phyloP scores from a whole-genome alignment of 169 alveolate species.

The Babesia sp. region DNA sequence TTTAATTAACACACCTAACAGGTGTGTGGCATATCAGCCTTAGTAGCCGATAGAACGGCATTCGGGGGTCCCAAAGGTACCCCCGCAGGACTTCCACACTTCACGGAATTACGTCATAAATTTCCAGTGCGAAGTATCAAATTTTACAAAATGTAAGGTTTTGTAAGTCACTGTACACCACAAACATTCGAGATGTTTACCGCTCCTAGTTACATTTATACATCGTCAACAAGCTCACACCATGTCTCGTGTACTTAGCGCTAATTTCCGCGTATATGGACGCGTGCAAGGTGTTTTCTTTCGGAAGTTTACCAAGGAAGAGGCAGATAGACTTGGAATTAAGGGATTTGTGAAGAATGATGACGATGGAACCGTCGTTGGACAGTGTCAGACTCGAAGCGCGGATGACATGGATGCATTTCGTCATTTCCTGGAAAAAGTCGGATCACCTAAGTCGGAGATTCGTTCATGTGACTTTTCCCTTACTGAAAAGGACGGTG shows the following conservation, averaged over 20 bases:
- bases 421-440: conserved; percentile 63
- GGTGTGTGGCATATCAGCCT: too few relatives aligned
- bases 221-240: neutral
- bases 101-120: too few relatives aligned
- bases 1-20: too few relatives aligned
- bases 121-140: too few relatives aligned
- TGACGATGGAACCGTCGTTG: conserved; percentile 69
- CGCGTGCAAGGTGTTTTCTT: conserved; percentile 73
- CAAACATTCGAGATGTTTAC: too few relatives aligned
- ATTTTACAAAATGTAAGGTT: too few relatives aligned
- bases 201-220: too few relatives aligned
- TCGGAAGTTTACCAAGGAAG: conserved; percentile 72
- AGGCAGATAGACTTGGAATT: conserved; percentile 73
- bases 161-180: too few relatives aligned
- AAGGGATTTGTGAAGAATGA: conserved; percentile 75
- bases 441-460: conserved; percentile 75
- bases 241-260: conserved; percentile 8
- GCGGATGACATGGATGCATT: conserved; percentile 58
- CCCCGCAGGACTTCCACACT: too few relatives aligned
- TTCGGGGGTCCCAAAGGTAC: too few relatives aligned
- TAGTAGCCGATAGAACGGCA: too few relatives aligned
- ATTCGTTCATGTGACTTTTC: conserved; percentile 68
- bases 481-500: conserved; percentile 36
- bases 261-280: conserved; percentile 56
- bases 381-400: conserved; percentile 64